Percentiles rank a stretch among this genome's conserved stretches.
phyloP scores from a whole-genome alignment of 352 stramenopile species.

The Globisporangium recalcitrans region DNA sequence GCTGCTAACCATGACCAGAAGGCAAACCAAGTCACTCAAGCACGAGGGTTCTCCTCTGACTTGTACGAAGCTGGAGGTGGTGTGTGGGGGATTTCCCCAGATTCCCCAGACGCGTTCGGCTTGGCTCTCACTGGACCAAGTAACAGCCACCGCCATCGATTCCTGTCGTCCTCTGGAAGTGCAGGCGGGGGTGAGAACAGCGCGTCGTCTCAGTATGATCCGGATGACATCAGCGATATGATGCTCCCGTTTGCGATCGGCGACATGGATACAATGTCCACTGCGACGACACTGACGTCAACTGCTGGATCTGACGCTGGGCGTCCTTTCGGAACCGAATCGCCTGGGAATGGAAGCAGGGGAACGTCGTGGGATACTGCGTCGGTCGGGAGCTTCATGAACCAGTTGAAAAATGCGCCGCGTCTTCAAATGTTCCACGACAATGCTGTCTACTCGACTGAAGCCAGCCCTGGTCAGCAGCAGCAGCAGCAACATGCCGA shows the following conservation, averaged over 20 bases:
- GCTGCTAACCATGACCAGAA: constrained; percentile 1
- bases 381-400: constrained; percentile 69
- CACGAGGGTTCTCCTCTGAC: constrained; percentile 52
- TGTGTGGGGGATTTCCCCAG: constrained; percentile 62
- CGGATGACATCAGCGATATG: constrained; percentile 33
- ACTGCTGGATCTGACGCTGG: constrained; percentile 27
- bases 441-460: not conserved
- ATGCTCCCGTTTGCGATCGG: constrained; percentile 68
- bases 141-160: constrained; percentile 28
- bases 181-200: constrained; percentile 20
- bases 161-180: constrained; percentile 33
- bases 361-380: constrained; percentile 42
- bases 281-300: constrained; percentile 40
- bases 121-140: constrained; percentile 37
- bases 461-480: not conserved
- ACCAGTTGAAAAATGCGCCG: constrained; percentile 76
- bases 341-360: constrained; percentile 12
- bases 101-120: constrained; percentile 60
- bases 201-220: constrained; percentile 15
- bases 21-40: constrained; percentile 19
- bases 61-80: constrained; percentile 49
- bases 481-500: not conserved
- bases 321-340: constrained; percentile 18
- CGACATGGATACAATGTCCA: constrained; percentile 29
- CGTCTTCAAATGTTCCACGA: constrained; percentile 33